Conservation (phyloP, 805 yeast species). For the Saturnispora quitensis region DNA sequence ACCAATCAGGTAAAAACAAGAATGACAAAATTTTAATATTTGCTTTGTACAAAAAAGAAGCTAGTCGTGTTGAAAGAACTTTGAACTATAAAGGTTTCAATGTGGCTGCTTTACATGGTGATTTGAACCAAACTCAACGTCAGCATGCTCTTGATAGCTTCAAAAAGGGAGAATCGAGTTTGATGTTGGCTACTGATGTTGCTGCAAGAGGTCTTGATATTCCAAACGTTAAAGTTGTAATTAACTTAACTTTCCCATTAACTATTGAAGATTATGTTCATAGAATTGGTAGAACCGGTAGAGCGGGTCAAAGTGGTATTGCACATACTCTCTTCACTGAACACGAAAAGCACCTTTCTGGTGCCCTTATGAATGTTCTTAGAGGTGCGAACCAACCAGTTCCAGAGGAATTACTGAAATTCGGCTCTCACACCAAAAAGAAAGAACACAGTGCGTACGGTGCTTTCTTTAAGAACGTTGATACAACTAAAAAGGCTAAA, state of each 20-base stretch:
- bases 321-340: conserved; percentile 96
- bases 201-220: conserved; percentile 98
- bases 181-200: conserved; percentile 93
- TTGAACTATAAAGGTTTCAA: conserved; percentile 63
- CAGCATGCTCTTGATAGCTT: conserved; percentile 78
- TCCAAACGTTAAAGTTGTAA: conserved; percentile 93
- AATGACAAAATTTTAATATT: conserved; percentile 84
- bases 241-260: conserved; percentile 91
- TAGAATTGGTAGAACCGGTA: conserved; percentile 95
- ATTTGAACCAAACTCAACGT: conserved; percentile 85
- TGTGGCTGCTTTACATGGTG: conserved; percentile 95
- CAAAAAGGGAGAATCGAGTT: conserved; percentile 65
- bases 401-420: conserved; percentile 88
- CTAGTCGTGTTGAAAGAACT: conserved; percentile 76
- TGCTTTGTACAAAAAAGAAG: conserved; percentile 95
- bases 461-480: conserved; percentile 92
- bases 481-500: conserved; percentile 72
- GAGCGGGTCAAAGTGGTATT: conserved; percentile 88
- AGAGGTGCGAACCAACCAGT: conserved; percentile 93
- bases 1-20: conserved; percentile 53
- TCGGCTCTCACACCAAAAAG: conserved; percentile 97
- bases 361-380: conserved; percentile 85
- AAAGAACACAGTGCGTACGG: conserved; percentile 98
- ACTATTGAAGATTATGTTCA: conserved; percentile 92
- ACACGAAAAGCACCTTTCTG: conserved; percentile 91